phyloP scores from a whole-genome alignment of 495 filamentous ascomycete genomes.

The Hyaloscypha finlandica region DNA sequence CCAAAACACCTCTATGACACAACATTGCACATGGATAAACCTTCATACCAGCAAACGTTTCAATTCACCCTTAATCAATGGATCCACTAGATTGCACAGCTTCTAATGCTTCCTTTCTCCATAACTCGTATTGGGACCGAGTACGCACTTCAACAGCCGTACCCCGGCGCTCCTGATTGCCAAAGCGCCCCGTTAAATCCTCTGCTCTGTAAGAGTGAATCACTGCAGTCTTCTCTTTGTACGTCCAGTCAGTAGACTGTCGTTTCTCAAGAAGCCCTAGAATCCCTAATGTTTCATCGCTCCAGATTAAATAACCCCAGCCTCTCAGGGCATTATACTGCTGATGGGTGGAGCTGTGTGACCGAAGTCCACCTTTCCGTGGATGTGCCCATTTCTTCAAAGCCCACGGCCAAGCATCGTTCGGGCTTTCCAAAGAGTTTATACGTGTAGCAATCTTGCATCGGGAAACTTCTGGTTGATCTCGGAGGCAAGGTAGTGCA shows the following conservation, averaged over 20 bases:
- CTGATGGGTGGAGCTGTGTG: background rate
- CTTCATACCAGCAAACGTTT: background rate
- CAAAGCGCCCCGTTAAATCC: conserved; percentile 5
- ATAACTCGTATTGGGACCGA: conserved; percentile 5
- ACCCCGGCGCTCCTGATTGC: background rate
- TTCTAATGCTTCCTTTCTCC: conserved; percentile 9
- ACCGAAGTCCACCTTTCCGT: background rate
- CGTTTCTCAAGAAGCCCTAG: conserved; percentile 12
- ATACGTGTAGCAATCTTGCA: background rate
- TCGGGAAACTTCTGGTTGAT: background rate
- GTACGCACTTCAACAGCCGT: conserved; percentile 2
- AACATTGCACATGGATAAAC: conserved; percentile 5
- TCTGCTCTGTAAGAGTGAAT: conserved; percentile 2
- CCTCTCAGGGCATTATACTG: background rate
- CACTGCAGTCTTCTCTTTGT: background rate
- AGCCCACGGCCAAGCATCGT: conserved; percentile 12
- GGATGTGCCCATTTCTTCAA: background rate
- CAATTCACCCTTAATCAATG: background rate
- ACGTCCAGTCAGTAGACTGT: background rate
- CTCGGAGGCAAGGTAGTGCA: conserved; percentile 4
- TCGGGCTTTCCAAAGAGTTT: conserved; percentile 4
- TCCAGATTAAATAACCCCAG: conserved; percentile 13
- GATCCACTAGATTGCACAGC: conserved; percentile 3
- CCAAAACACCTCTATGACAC: background rate
- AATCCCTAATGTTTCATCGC: conserved; percentile 5